Base-by-base conservation (phyloP, 179 eudicot species). In the Amaranthus tricolor region DNA sequence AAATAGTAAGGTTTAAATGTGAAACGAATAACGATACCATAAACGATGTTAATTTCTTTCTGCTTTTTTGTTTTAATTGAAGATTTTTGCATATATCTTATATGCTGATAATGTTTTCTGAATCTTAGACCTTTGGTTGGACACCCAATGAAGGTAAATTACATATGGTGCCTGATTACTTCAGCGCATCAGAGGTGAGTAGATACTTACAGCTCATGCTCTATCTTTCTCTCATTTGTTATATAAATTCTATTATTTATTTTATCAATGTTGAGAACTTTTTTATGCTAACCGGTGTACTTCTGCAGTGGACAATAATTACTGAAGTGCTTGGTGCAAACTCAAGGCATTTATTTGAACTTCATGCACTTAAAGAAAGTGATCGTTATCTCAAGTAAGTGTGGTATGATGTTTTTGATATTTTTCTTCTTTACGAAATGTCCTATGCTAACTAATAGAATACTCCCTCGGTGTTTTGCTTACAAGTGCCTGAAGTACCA, bases 311-410 rank as follows among this genome's bases (percentile, higher is more conserved):
- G 94, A 78, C 85, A 76, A 76, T 82, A 79, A 81, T 92, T 85
- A 80, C 84, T 73, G 94, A 92, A 74, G 97, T 90, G 76, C 83
- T 94, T 43, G 98, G 98, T 67, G 78, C 97, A 77, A 90, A 81
- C 73, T 83, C 96, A 59, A 87, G 98, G 13, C 98, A 94, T 89
- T 85, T 94, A 67, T 89, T 94, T 87, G 98, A 94, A 88, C 86
- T 94, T 59, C 89, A 89, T 67, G 98, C 89, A 1, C 97, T 94
- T 66, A 94, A 92, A 80, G 92, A 90, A 77, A 85, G 91, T 74
- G 81, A 87, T 71, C 81, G 66, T 64, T 89, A 82, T 76, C 91
- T 81, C 50, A 84, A 80, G 97, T 94, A 83, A 85, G 89, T 88
- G 57, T 77, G 6, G 16, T 66, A 73, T 71, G 47, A 9, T 76